A percentile compares a stretch with the other conserved stretches of the same genome.
phyloP scores from a whole-genome alignment of 164 flowering plant species.

The Magnolia changhungtana region DNA sequence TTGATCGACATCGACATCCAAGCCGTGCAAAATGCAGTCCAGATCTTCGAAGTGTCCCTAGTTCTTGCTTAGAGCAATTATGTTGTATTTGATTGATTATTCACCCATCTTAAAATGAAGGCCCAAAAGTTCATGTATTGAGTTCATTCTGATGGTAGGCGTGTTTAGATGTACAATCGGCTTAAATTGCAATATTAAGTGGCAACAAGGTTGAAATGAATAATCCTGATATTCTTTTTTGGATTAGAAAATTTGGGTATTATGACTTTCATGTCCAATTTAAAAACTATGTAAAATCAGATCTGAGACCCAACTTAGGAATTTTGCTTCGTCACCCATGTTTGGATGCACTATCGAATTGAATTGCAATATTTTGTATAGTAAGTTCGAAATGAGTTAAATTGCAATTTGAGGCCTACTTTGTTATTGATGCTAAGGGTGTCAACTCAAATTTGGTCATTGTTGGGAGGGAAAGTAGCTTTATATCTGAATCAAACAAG shows the following conservation, averaged over 20 bases:
- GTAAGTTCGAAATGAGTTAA: too few relatives aligned
- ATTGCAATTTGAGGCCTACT: too few relatives aligned
- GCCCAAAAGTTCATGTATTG: not conserved
- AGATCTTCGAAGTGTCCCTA: slow-evolving; percentile 46
- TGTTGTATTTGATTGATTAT: not conserved
- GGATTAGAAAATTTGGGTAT: not conserved
- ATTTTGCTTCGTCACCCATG: too few relatives aligned
- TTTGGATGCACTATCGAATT: too few relatives aligned
- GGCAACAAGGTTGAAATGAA: not conserved
- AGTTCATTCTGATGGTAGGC: not conserved
- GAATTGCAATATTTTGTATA: too few relatives aligned
- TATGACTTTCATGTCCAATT: not conserved
- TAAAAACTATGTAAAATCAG: too few relatives aligned
- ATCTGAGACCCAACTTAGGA: too few relatives aligned
- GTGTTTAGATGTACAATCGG: not conserved
- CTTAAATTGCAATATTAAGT: too few relatives aligned
- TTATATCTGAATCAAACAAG: too few relatives aligned
- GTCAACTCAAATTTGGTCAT: too few relatives aligned
- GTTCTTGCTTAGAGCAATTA: slow-evolving; percentile 40
- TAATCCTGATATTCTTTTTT: not conserved
- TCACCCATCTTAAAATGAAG: slow-evolving; percentile 5
- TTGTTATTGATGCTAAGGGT: too few relatives aligned
- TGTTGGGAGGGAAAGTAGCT: too few relatives aligned
- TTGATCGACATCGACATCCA: slow-evolving; percentile 58
- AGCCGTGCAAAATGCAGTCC: slow-evolving; percentile 50